These are phyloP conservation scores for Inosperma sp. DNA, from an alignment of 768 basidiomycete species.

Conservation along the genomic window DNA sequence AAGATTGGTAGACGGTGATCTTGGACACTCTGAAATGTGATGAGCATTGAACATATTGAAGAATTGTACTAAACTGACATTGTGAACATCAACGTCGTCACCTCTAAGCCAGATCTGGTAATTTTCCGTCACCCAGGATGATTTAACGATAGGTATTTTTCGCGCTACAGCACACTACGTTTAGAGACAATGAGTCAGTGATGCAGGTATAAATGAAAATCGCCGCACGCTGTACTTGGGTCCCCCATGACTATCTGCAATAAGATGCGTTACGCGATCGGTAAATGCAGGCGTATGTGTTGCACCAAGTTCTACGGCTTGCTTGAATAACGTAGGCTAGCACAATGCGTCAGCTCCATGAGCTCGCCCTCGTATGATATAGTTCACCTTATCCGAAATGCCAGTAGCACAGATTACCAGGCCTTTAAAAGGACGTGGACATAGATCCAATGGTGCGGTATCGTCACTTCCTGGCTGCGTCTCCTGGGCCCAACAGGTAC, in stretches of 20 bases:
- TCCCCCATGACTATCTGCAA: conserved; percentile 76
- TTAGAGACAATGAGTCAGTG: not conserved
- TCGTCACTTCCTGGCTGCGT: conserved; percentile 44
- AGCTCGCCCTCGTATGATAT: not conserved
- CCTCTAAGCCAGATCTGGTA: conserved; percentile 75
- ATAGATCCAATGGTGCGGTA: conserved; percentile 28
- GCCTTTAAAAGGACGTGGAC: conserved; percentile 65
- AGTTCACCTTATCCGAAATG: conserved; percentile 67
- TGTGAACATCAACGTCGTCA: conserved; percentile 66
- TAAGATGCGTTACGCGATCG: conserved; percentile 80
- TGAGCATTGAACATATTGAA: not conserved
- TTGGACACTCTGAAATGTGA: conserved; percentile 45
- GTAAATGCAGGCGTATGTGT: conserved; percentile 67
- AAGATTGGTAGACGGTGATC: conserved; percentile 70
- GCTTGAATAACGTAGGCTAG: conserved; percentile 67
- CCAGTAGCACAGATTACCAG: conserved; percentile 4
- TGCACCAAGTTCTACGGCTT: conserved; percentile 81
- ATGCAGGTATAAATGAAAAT: not conserved
- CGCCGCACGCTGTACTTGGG: conserved; percentile 75
- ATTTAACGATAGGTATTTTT: conserved; percentile 71
- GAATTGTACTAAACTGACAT: conserved; percentile 38
- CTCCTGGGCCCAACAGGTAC: conserved; percentile 42
- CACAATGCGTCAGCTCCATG: not conserved
- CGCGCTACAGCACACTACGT: conserved; percentile 76
- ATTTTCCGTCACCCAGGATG: conserved; percentile 72